Evolutionary conservation across 108 stramenopile genomes (phyloP), one percentile per base, ranked within the genome.

Genomic region (Stephanodiscus triporus): DNA sequence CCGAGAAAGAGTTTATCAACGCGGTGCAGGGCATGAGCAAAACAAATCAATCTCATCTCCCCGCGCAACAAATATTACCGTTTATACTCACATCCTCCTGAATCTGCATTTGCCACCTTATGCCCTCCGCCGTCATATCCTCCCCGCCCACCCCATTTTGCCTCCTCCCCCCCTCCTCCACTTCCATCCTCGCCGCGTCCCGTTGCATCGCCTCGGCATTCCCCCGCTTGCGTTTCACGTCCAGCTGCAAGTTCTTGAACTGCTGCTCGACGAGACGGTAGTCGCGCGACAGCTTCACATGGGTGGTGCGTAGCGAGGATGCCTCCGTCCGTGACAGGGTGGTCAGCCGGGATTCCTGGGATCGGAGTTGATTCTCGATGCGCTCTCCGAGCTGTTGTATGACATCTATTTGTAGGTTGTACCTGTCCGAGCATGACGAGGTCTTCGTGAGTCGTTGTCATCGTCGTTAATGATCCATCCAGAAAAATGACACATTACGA

Each of bases 391-490:
- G 76, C 80, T 94, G 86, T 23, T 75, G 30, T 55, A 94, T 71
- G 0, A 94, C 89, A 50, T 94, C 93, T 6, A 81, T 23, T 82
- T 94, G 93, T 0, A 89, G 84, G 22, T 81, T 76, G 79, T 89
- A 90, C 78, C 86, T 87, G 14, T 68, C 59, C 62, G 48, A 22
- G 53, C 43, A 26, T 24, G 4, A 26, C 29, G 24, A 16, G 9
- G 51, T 7, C 20, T n/a, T n/a, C n/a, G n/a, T n/a, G 26, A 27
- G 27, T 62, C 17, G 38, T 9, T 62, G 16, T 7, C 16, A 20
- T 36, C 7, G 43, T 72, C 14, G 26, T 26, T 66, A 36, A 65
- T 68, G 48, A 9, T 17, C 22, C 8, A 22, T 56, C 19, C 20
- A 37, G 14, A 43, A 22, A 32, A 66, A 29, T 38, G 63, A 60